Evolutionary conservation across 202 grass and related monocot genomes (phyloP).

Genomic region (Panicum hallii): DNA sequence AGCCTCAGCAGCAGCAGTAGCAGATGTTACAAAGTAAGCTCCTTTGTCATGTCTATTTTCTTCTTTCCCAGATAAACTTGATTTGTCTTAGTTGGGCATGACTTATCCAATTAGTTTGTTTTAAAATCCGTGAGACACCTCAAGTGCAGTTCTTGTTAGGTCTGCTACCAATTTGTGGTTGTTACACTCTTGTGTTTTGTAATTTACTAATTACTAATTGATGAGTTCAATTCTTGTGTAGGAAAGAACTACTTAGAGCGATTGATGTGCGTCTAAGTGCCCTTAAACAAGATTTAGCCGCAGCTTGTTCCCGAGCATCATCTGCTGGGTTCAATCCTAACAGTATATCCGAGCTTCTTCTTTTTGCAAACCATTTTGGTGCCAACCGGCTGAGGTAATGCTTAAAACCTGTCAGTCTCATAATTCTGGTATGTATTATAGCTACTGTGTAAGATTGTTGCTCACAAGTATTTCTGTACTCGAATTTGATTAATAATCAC

Average conservation of each 20-base stretch:
- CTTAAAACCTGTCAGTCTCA: conserved; percentile 31
- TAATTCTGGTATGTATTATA: conserved; percentile 14
- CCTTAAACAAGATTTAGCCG: conserved; percentile 88
- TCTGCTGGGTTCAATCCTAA: conserved; percentile 82
- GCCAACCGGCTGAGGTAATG: conserved; percentile 78
- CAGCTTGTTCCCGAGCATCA: conserved; percentile 84
- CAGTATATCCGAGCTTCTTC: conserved; percentile 81
- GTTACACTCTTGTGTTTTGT: neutral
- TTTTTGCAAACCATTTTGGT: conserved; percentile 93
- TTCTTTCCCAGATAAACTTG: conserved; percentile 35
- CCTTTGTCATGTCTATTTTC: conserved; percentile 39
- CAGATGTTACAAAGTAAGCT: conserved; percentile 93
- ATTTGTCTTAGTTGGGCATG: conserved; percentile 28
- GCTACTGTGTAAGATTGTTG: conserved; percentile 35
- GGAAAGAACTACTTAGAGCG: conserved; percentile 90
- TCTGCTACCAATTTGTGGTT: conserved; percentile 17
- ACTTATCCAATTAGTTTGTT: conserved; percentile 3
- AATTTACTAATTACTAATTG: conserved; percentile 14
- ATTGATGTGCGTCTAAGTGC: conserved; percentile 89
- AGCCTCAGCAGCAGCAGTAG: conserved; percentile 65
- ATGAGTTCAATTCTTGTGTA: conserved; percentile 40
- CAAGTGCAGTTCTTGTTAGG: conserved; percentile 1
- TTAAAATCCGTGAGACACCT: conserved; percentile 4
- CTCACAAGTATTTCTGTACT: conserved; percentile 23
- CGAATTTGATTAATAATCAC: conserved; percentile 17